These are phyloP conservation scores for Tetragonia tetragonoides DNA, from an alignment of 148 eudicot species.

Conservation along the genomic window DNA sequence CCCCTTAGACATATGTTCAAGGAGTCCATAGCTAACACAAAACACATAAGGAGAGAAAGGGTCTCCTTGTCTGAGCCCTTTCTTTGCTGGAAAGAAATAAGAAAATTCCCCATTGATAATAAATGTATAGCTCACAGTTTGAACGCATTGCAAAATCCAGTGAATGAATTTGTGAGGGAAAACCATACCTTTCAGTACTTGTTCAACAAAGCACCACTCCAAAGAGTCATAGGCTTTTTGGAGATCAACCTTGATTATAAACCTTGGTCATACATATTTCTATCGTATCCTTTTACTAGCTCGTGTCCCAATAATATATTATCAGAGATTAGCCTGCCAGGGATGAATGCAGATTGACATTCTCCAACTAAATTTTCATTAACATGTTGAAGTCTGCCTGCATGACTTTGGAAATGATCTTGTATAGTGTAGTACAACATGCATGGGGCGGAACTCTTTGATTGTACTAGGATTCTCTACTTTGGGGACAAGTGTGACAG, in stretches of 20 bases:
- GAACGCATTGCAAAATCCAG: not conserved
- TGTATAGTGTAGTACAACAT: no score
- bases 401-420: not conserved
- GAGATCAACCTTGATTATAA: not conserved
- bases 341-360: not conserved
- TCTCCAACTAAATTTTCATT: not conserved
- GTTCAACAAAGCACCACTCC: not conserved
- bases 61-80: not conserved
- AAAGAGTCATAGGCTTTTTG: not conserved
- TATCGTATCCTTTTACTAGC: not conserved
- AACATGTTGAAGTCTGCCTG: not conserved
- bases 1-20: not conserved
- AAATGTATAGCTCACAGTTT: not conserved
- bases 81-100: not conserved
- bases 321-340: not conserved
- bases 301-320: not conserved
- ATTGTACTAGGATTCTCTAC: no score
- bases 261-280: not conserved
- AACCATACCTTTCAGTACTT: not conserved
- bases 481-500: not conserved
- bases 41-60: not conserved
- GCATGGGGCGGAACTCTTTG: no score
- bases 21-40: not conserved
- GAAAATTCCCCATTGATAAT: not conserved
- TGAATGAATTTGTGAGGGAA: no score